These are phyloP conservation scores for Sclerotinia trifoliorum DNA, from an alignment of 2,329 filamentous ascomycete species.

Conservation along the genomic window DNA sequence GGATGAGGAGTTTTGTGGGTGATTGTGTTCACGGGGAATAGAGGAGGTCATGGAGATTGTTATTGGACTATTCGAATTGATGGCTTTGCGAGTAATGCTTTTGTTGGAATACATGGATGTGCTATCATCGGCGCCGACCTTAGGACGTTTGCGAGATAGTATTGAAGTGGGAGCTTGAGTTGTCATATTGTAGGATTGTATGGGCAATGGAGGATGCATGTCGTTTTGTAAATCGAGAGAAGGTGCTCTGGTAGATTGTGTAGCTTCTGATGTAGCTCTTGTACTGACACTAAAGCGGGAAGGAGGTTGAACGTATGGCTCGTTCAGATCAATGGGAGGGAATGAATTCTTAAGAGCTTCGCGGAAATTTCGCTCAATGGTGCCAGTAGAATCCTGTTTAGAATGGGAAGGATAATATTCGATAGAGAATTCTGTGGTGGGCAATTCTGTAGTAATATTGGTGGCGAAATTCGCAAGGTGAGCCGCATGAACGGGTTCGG, in stretches of 20 bases:
- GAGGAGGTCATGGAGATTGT: constrained; percentile 36
- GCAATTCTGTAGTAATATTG: not conserved
- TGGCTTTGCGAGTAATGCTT: constrained; percentile 34
- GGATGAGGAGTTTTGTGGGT: not conserved
- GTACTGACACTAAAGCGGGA: constrained; percentile 40
- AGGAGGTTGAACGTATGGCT: constrained; percentile 36
- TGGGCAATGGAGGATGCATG: constrained; percentile 22
- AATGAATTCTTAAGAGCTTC: constrained; percentile 32
- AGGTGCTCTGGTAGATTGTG: constrained; percentile 34
- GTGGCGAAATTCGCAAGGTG: constrained; percentile 6
- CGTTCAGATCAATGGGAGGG: constrained; percentile 22
- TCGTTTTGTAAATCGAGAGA: constrained; percentile 22
- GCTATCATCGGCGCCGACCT: constrained; percentile 23
- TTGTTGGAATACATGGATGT: constrained; percentile 21
- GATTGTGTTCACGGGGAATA: constrained; percentile 6
- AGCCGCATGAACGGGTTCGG: constrained; percentile 7
- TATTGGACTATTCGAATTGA: constrained; percentile 32
- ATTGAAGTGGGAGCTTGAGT: constrained; percentile 30
- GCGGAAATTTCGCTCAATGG: constrained; percentile 37
- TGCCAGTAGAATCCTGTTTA: constrained; percentile 26
- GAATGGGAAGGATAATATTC: constrained; percentile 16
- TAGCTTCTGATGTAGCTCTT: constrained; percentile 36
- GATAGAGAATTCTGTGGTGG: not conserved
- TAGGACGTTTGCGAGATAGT: constrained; percentile 37
- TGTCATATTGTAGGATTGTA: constrained; percentile 11